Percentiles rank a stretch among this genome's conserved stretches.
These are phyloP conservation scores for Saccharum officinarum DNA, from an alignment of 176 grass and related monocot species.

Conservation along the genomic window DNA sequence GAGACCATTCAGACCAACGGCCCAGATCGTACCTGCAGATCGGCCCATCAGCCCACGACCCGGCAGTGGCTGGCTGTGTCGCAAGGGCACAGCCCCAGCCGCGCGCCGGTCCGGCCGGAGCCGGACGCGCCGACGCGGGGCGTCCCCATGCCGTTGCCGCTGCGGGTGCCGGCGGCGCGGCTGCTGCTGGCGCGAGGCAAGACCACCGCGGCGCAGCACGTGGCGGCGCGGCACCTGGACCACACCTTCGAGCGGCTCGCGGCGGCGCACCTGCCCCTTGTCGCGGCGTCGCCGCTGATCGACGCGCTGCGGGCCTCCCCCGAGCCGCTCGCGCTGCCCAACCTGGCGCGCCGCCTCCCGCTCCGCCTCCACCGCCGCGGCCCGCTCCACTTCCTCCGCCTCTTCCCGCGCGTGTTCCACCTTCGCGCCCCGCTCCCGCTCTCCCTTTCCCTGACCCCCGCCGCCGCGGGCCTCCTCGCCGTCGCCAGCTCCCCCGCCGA, in stretches of 20 bases:
- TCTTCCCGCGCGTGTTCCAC: constrained; percentile 73
- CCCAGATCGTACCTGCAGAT: neutral
- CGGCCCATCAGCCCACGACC: neutral
- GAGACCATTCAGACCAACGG: neutral
- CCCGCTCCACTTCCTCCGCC: constrained; percentile 65
- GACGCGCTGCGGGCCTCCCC: constrained; percentile 65
- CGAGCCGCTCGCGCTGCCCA: constrained; percentile 43
- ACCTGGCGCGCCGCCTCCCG: constrained; percentile 53
- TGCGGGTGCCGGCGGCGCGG: constrained; percentile 34
- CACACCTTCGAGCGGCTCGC: constrained; percentile 77
- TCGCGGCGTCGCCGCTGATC: constrained; percentile 60
- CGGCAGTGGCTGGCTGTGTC: neutral
- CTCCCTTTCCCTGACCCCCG: constrained; percentile 51
- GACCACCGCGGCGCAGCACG: constrained; percentile 68
- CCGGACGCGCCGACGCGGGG: neutral
- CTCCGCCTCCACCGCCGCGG: constrained; percentile 62
- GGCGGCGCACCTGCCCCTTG: constrained; percentile 56
- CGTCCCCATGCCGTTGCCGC: constrained; percentile 8
- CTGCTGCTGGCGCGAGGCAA: constrained; percentile 50
- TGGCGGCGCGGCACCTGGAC: constrained; percentile 61
- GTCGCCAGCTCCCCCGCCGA: constrained; percentile 32
- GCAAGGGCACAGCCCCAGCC: neutral
- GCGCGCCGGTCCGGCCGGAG: neutral
- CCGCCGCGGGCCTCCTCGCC: constrained; percentile 44
- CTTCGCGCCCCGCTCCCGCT: constrained; percentile 45